Evolutionary conservation across 768 basidiomycete genomes (phyloP).

Genomic region (Xerocomellus intermedius): DNA sequence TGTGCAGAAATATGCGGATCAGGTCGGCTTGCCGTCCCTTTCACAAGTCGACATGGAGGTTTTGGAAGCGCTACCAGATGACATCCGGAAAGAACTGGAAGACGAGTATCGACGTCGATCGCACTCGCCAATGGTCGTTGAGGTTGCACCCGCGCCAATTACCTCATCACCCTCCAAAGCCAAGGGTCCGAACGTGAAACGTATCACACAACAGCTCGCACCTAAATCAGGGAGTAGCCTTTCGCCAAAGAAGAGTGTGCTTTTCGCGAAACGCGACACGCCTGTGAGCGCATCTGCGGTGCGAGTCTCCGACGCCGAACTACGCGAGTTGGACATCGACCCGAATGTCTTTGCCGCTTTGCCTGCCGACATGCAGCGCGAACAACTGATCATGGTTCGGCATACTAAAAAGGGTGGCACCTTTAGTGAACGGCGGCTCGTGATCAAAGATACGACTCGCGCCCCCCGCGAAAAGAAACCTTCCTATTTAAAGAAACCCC

Average conservation of each 20-base stretch:
- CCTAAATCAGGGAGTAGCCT: slow-evolving; percentile 47
- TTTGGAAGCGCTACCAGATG: slow-evolving; percentile 66
- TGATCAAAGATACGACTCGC: slow-evolving; percentile 44
- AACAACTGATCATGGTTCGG: slow-evolving; percentile 65
- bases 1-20: slow-evolving; percentile 10
- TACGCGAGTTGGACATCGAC: slow-evolving; percentile 69
- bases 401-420: slow-evolving; percentile 42
- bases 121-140: slow-evolving; percentile 41
- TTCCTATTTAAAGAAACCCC: slow-evolving; percentile 45
- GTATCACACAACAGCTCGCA: slow-evolving; percentile 62
- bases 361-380: slow-evolving; percentile 66
- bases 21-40: slow-evolving; percentile 59
- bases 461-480: slow-evolving; percentile 29
- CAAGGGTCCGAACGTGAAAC: slow-evolving; percentile 48
- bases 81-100: slow-evolving; percentile 68
- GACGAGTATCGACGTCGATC: slow-evolving; percentile 64
- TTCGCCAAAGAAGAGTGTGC: slow-evolving; percentile 36
- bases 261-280: slow-evolving; percentile 38
- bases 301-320: slow-evolving; percentile 53
- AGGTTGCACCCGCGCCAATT: slow-evolving; percentile 1
- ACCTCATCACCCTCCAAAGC: slow-evolving; percentile 15
- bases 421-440: slow-evolving; percentile 41
- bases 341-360: slow-evolving; percentile 64
- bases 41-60: slow-evolving; percentile 75
- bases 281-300: slow-evolving; percentile 31